phyloP scores from a whole-genome alignment of 495 filamentous ascomycete species.

The Xylaria palmicola region DNA sequence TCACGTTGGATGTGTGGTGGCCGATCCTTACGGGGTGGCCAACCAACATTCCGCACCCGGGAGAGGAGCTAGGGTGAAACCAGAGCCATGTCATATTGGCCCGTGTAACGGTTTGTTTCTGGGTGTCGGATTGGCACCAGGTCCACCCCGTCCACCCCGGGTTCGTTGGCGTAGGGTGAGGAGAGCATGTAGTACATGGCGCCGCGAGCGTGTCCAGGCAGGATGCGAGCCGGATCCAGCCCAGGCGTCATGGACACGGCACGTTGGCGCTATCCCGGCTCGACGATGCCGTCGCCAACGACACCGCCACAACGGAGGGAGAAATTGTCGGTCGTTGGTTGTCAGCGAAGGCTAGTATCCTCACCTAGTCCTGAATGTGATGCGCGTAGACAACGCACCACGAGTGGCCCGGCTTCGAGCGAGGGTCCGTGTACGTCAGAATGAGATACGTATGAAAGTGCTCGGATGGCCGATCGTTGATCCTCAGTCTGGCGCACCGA shows the following conservation, averaged over 20 bases:
- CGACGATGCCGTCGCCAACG: conserved; percentile 1
- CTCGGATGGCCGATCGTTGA: too few relatives aligned
- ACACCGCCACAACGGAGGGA: background rate
- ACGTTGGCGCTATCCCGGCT: conserved; percentile 7
- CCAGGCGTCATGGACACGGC: too few relatives aligned
- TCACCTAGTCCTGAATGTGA: too few relatives aligned
- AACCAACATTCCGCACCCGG: conserved; percentile 5
- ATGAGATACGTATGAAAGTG: background rate
- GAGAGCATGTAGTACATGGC: too few relatives aligned
- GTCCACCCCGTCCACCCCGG: background rate
- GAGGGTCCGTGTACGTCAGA: background rate
- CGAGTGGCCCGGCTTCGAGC: background rate
- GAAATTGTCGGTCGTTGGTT: background rate
- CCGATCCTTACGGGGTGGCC: conserved; percentile 9
- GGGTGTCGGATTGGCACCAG: conserved; percentile 9
- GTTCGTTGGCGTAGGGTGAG: conserved; percentile 1
- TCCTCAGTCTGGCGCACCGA: background rate
- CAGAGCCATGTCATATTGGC: conserved; percentile 8
- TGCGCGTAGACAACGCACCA: too few relatives aligned
- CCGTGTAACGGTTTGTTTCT: conserved; percentile 12
- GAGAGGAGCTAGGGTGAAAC: conserved; percentile 4
- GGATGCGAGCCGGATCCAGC: too few relatives aligned
- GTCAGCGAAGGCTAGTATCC: too few relatives aligned
- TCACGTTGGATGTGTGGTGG: conserved; percentile 6
- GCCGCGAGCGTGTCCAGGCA: too few relatives aligned